Percentiles rank a stretch among this genome's conserved stretches.
phyloP scores from a whole-genome alignment of 768 basidiomycete species.

The Wakefieldia striispora region DNA sequence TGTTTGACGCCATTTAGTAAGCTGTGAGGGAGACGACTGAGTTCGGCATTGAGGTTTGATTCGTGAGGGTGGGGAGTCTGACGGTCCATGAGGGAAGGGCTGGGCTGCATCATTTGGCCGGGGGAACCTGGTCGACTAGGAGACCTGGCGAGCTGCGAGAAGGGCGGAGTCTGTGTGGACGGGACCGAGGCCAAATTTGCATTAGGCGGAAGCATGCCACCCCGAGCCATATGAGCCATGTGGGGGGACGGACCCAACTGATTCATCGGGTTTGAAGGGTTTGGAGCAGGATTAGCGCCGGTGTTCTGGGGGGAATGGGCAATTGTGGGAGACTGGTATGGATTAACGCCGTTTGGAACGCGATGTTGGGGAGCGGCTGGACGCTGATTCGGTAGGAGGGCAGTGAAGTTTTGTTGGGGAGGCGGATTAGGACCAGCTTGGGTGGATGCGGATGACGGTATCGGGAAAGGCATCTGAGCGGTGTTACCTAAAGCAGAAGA shows the following conservation, averaged over 20 bases:
- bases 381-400: constrained; percentile 36
- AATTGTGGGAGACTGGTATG: constrained; percentile 67
- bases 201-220: constrained; percentile 51
- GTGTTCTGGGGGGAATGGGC: constrained; percentile 56
- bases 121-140: constrained; percentile 62
- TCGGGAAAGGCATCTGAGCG: constrained; percentile 21
- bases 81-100: constrained; percentile 55
- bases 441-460: constrained; percentile 23
- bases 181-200: constrained; percentile 38
- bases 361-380: constrained; percentile 39
- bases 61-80: constrained; percentile 37
- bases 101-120: constrained; percentile 48
- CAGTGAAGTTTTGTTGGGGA: constrained; percentile 33
- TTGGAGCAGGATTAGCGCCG: constrained; percentile 31
- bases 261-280: constrained; percentile 40
- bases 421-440: constrained; percentile 28
- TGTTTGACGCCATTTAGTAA: constrained; percentile 36
- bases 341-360: constrained; percentile 42
- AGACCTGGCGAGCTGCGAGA: constrained; percentile 48
- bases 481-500: constrained; percentile 20
- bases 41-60: constrained; percentile 38
- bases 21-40: constrained; percentile 38
- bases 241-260: constrained; percentile 56
- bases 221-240: constrained; percentile 40
- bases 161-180: constrained; percentile 40